A percentile compares a stretch with the other conserved stretches of the same genome.
Conservation (phyloP, 805 yeast genomes). For the Saccharomycopsis lassenensis region DNA sequence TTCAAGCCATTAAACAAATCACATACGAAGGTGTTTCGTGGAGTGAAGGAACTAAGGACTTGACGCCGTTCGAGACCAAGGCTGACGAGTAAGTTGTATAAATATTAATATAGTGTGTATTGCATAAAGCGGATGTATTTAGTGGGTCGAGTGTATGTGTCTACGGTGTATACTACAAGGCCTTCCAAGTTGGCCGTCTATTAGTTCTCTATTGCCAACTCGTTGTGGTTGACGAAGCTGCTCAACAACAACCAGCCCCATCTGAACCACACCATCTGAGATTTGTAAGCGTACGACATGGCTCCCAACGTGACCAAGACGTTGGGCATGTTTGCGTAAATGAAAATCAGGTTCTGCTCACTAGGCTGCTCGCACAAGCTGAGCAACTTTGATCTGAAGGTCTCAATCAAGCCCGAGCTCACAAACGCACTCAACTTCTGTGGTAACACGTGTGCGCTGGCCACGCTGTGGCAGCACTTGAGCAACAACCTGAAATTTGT, state of each 20-base stretch:
- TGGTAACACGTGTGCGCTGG: neutral
- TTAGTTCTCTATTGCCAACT: conserved; percentile 31
- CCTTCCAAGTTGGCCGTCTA: too few relatives aligned
- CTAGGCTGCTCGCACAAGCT: too few relatives aligned
- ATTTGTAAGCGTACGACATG: conserved; percentile 71
- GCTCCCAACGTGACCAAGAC: conserved; percentile 40
- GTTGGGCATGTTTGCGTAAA: conserved; percentile 25
- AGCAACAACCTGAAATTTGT: conserved; percentile 8
- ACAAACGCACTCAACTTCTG: neutral
- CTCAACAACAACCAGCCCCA: conserved; percentile 77
- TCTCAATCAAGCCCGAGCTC: neutral
- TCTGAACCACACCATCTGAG: conserved; percentile 94
- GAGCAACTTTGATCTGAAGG: neutral
- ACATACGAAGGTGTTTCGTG: conserved; percentile 68
- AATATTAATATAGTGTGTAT: too few relatives aligned
- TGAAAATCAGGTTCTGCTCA: conserved; percentile 1
- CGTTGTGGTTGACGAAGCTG: conserved; percentile 69
- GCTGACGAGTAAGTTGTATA: conserved; percentile 24
- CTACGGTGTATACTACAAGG: too few relatives aligned
- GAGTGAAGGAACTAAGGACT: conserved; percentile 72
- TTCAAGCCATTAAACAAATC: conserved; percentile 63
- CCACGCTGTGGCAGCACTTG: conserved; percentile 1
- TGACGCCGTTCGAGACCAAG: conserved; percentile 67
- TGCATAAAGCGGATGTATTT: too few relatives aligned
- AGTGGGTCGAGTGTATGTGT: too few relatives aligned